Conservation (phyloP, 2,329 filamentous ascomycete genomes). For the Taxawa tesnikishii region DNA sequence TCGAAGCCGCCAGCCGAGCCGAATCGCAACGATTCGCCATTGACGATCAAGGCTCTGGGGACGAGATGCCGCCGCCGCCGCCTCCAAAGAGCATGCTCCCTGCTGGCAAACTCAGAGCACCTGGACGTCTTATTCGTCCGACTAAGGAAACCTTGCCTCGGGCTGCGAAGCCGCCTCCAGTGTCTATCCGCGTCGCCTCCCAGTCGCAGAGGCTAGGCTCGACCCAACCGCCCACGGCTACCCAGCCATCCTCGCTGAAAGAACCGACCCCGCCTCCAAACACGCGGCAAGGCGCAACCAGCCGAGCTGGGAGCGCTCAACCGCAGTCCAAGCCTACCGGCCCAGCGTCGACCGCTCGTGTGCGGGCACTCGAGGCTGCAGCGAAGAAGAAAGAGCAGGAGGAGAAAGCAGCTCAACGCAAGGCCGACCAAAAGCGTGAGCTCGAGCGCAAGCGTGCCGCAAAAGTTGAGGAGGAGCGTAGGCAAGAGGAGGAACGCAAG, state of each 20-base stretch:
- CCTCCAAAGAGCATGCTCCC: constrained; percentile 37
- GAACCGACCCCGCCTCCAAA: constrained; percentile 5
- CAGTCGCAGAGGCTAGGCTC: constrained; percentile 21
- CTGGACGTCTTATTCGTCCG: constrained; percentile 21
- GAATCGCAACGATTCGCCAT: constrained; percentile 15
- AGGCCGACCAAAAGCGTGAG: constrained; percentile 70
- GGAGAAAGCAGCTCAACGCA: constrained; percentile 65
- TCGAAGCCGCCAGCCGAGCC: constrained; percentile 8
- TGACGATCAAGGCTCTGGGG: constrained; percentile 28
- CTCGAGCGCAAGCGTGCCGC: constrained; percentile 64
- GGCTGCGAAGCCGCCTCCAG: constrained; percentile 48
- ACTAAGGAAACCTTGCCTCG: constrained; percentile 41
- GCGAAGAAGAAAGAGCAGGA: constrained; percentile 77
- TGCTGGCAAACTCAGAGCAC: constrained; percentile 21
- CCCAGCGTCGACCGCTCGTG: constrained; percentile 14
- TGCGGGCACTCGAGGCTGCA: constrained; percentile 54
- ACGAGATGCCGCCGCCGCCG: constrained; percentile 50
- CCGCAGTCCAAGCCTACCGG: constrained; percentile 3
- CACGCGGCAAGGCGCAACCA: constrained; percentile 5
- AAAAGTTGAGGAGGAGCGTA: constrained; percentile 49
- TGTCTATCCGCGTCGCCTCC: constrained; percentile 54
- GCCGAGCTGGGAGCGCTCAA: constrained; percentile 7
- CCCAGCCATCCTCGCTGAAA: constrained; percentile 21
- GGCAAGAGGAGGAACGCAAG: constrained; percentile 23
- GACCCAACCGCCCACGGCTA: constrained; percentile 11